These are phyloP conservation scores for Trichocomaceae sp. DNA, from an alignment of 2,329 filamentous ascomycete species.

Conservation along the genomic window DNA sequence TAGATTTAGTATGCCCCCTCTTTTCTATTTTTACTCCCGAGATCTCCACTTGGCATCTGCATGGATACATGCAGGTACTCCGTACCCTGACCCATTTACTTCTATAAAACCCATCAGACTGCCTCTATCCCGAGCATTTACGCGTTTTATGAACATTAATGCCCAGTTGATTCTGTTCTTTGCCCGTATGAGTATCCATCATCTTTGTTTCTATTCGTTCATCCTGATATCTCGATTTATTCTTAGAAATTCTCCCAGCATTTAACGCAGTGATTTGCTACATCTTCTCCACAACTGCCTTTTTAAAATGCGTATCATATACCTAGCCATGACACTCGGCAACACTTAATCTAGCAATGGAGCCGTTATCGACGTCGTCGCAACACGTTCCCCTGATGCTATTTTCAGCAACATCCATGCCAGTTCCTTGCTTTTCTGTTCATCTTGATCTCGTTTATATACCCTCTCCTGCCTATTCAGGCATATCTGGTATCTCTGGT, in stretches of 20 bases:
- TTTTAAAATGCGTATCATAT: background rate
- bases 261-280: background rate
- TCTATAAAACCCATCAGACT: background rate
- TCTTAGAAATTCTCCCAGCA: background rate
- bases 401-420: slow-evolving; percentile 9
- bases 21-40: background rate
- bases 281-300: background rate
- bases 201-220: slow-evolving; percentile 5
- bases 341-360: background rate
- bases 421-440: background rate
- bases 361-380: background rate
- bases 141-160: slow-evolving; percentile 1
- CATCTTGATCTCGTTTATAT: background rate
- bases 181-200: background rate
- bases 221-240: slow-evolving; percentile 1
- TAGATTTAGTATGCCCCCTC: background rate
- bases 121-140: background rate
- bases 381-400: slow-evolving; percentile 1
- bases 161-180: background rate
- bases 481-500: background rate
- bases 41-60: slow-evolving; percentile 6
- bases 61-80: slow-evolving; percentile 3
- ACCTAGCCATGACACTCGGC: background rate
- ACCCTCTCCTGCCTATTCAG: background rate
- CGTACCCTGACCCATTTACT: background rate